Percentiles rank a stretch among this genome's conserved stretches.
Conservation (phyloP, 23 red algal genomes). For the Cyanidioschyzon merolae region DNA sequence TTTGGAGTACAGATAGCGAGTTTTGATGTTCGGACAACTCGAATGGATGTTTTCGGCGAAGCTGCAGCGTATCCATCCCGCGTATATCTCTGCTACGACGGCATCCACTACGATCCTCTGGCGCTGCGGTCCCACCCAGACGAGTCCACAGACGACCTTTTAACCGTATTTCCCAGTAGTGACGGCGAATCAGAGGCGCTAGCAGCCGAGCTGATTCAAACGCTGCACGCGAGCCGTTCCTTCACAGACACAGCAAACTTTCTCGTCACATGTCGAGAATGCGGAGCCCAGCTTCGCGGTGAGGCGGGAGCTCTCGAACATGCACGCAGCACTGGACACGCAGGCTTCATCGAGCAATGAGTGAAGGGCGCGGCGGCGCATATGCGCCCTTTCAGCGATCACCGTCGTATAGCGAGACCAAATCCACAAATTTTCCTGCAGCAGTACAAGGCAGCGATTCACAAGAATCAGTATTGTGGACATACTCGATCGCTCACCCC, state of each 20-base stretch:
- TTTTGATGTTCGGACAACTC: slow-evolving; percentile 73
- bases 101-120: slow-evolving; percentile 95
- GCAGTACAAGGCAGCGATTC: no score
- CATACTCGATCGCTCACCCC: no score
- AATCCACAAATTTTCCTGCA: no score
- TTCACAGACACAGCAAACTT: slow-evolving; percentile 80
- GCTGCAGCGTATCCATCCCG: slow-evolving; percentile 33
- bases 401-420: no score
- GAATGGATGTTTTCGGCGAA: slow-evolving; percentile 73
- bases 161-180: slow-evolving; percentile 48
- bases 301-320: slow-evolving; percentile 47
- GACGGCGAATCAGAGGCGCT: slow-evolving; percentile 28
- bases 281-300: slow-evolving; percentile 44
- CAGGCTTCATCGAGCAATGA: slow-evolving; percentile 52
- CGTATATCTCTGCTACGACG: slow-evolving; percentile 73
- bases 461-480: no score
- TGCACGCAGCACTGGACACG: slow-evolving; percentile 47
- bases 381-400: no score
- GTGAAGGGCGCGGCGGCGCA: no score
- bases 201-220: slow-evolving; percentile 33
- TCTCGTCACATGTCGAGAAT: slow-evolving; percentile 51
- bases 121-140: slow-evolving; percentile 26
- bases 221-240: slow-evolving; percentile 22
- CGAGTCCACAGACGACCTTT: background rate
- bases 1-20: slow-evolving; percentile 61